Evolutionary conservation across 1,284 basidiomycete species (phyloP), one percentile per base, ranked within the genome.

Genomic region (Trametes pubescens): DNA sequence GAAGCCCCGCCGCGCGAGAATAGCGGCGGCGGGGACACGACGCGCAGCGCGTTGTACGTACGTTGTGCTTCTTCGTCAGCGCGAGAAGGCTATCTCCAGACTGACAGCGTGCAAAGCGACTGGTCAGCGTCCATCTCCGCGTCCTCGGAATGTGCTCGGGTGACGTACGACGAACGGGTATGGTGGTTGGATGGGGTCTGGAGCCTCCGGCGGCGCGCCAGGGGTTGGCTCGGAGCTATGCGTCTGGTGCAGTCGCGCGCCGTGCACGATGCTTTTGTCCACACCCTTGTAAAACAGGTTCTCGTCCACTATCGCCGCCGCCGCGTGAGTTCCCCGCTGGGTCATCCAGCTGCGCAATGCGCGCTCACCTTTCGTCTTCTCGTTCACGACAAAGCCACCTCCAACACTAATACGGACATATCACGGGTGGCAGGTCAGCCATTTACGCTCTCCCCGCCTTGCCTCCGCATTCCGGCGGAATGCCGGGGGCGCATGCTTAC

Each of bases 281-380:
- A 96, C 92, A n/a, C 94, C 90, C 76, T 95, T 95, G 84, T 98
- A 98, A 76, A 95, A 98, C 68, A 98, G 76, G 76, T 99, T 98
- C 79, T 99, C 96, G 72, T 95, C 91, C 70, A 93, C 89, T 93
- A 77, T 51, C 8, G 37, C 52, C 58, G 37, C 52, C 58, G 49
- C 37, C 67, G 37, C 26, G 48, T 53, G 32, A 65, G 64, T 32
- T 18, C 32, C 21, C 16, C 16, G 38, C 10, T 43, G 24, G 37
- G 37, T 9, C 52, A 38, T 21, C 9, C 8, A 14, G 34, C 10
- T 21, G 14, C 29, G 29, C 29, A 8, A 32, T 32, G 35, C 56
- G 43, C 47, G 38, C 32, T 10, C 54, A 87, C 91, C 88, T 81
- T 94, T 91, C 2, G 93, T 95, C 74, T 93, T 92, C 34, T 94